Conservation (phyloP, 2,329 filamentous ascomycete species). For the Venturia oleaginea region DNA sequence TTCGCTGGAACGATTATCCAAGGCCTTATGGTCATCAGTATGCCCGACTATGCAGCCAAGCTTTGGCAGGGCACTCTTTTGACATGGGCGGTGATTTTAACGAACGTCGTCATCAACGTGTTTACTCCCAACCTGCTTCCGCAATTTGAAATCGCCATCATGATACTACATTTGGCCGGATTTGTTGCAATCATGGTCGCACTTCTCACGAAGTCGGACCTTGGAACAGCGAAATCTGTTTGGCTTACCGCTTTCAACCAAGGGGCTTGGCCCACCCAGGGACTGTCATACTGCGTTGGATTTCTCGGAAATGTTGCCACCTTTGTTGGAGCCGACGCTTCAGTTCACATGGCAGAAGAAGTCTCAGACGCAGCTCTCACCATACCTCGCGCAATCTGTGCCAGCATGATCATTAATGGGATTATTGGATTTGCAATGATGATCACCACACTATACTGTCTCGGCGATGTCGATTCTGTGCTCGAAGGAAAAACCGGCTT, state of each 20-base stretch:
- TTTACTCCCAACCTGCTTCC: conserved; percentile 16
- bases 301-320: conserved; percentile 13
- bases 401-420: conserved; percentile 19
- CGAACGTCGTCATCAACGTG: conserved; percentile 24
- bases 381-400: conserved; percentile 23
- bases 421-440: conserved; percentile 17
- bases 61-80: conserved; percentile 24
- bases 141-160: conserved; percentile 16
- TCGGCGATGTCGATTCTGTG: conserved; percentile 7
- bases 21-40: conserved; percentile 16
- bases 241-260: conserved; percentile 21
- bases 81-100: conserved; percentile 20
- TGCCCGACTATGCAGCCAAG: conserved; percentile 21
- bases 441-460: conserved; percentile 22
- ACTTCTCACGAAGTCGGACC: conserved; percentile 18
- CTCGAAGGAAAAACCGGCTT: conserved; percentile 13
- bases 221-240: conserved; percentile 16
- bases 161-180: conserved; percentile 22
- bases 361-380: conserved; percentile 21
- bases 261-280: conserved; percentile 22
- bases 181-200: conserved; percentile 25
- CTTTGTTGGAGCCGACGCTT: conserved; percentile 13
- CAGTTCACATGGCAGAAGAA: conserved; percentile 21
- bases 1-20: conserved; percentile 13
- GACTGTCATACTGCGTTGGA: conserved; percentile 16